phyloP scores from a whole-genome alignment of 164 flowering plant species.

The Chimonanthus salicifolius region DNA sequence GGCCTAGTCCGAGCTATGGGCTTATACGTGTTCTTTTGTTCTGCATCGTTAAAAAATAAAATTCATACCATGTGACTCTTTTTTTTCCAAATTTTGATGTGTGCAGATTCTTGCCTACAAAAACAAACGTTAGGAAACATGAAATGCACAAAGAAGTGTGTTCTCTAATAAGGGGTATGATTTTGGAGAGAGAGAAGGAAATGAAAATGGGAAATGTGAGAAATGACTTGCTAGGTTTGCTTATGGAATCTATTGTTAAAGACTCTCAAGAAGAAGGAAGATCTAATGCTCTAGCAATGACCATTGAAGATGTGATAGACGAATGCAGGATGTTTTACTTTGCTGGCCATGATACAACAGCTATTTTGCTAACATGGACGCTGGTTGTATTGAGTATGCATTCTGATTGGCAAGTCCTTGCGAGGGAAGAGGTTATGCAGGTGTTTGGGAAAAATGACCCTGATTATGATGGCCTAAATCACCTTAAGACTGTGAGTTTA shows the following conservation, averaged over 20 bases:
- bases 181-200: slow-evolving; percentile 30
- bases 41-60: too few relatives aligned
- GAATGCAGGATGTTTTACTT: slow-evolving; percentile 14
- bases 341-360: slow-evolving; percentile 12
- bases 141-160: slow-evolving; percentile 20
- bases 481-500: slow-evolving; percentile 20
- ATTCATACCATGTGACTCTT: neutral
- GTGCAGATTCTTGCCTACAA: slow-evolving; percentile 32
- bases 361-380: slow-evolving; percentile 12
- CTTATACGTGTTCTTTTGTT: too few relatives aligned
- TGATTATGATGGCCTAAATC: slow-evolving; percentile 9
- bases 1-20: too few relatives aligned
- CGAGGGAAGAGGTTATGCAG: slow-evolving; percentile 1
- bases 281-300: slow-evolving; percentile 19
- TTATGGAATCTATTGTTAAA: slow-evolving; percentile 35
- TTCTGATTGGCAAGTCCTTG: slow-evolving; percentile 4
- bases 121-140: slow-evolving; percentile 34
- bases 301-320: slow-evolving; percentile 18
- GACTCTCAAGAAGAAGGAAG: slow-evolving; percentile 16
- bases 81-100: neutral
- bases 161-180: slow-evolving; percentile 18
- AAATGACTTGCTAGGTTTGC: slow-evolving; percentile 36
- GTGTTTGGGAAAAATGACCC: slow-evolving; percentile 10
- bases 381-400: slow-evolving; percentile 7
- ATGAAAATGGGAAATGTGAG: slow-evolving; percentile 11